A percentile compares a stretch with the other conserved stretches of the same genome.
phyloP scores from a whole-genome alignment of 2,329 filamentous ascomycete genomes.

The Paecilomyces niveus region DNA sequence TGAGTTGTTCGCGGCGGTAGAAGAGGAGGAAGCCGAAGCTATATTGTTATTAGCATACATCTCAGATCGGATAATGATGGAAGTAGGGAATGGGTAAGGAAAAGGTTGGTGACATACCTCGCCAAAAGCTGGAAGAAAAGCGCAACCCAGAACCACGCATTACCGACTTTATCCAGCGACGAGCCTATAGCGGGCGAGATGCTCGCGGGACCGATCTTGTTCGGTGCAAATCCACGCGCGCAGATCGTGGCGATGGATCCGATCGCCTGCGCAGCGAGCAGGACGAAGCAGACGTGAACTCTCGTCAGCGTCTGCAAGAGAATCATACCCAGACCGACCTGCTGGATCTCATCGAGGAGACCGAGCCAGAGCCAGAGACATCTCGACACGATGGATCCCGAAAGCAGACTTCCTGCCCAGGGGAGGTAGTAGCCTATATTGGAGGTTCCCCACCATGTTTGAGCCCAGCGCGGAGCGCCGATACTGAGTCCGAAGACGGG shows the following conservation, averaged over 20 bases:
- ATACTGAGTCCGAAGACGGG: conserved; percentile 50
- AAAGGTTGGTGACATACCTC: conserved; percentile 42
- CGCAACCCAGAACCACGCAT: conserved; percentile 50
- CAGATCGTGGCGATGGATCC: conserved; percentile 51
- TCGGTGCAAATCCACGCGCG: conserved; percentile 48
- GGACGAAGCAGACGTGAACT: conserved; percentile 42
- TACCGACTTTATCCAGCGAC: conserved; percentile 47
- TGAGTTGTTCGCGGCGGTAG: conserved; percentile 22
- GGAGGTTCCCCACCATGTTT: conserved; percentile 54
- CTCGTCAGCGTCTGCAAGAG: conserved; percentile 53
- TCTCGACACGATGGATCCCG: conserved; percentile 45
- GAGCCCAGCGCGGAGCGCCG: conserved; percentile 52
- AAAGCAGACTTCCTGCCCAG: conserved; percentile 46
- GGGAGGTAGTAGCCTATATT: conserved; percentile 51
- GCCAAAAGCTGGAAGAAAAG: conserved; percentile 46
- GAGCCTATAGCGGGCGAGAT: conserved; percentile 28
- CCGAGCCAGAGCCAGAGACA: conserved; percentile 56
- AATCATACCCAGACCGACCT: conserved; percentile 56
- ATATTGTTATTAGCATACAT: not conserved
- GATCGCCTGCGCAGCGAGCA: conserved; percentile 43
- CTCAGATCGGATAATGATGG: not conserved
- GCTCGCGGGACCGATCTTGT: conserved; percentile 47
- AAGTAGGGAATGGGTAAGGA: not conserved
- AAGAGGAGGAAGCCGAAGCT: conserved; percentile 15
- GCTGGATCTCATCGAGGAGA: conserved; percentile 52